phyloP scores from a whole-genome alignment of 352 stramenopile species.

The Phytopythium litorale region DNA sequence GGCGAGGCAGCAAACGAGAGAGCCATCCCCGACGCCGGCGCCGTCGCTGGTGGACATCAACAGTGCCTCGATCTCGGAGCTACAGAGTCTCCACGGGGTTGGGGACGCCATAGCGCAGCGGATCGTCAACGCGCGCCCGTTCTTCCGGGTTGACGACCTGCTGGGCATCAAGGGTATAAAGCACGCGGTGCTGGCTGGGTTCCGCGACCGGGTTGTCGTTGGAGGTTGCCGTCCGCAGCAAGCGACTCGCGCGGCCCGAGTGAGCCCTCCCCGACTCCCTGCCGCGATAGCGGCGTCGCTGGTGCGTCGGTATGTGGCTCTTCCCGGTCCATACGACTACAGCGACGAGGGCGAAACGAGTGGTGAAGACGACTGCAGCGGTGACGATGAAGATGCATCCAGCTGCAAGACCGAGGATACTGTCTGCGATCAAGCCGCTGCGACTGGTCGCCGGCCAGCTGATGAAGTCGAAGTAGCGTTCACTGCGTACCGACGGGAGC shows the following conservation, averaged over 20 bases:
- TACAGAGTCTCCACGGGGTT: conserved; percentile 38
- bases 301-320: neutral
- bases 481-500: neutral
- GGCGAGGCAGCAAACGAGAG: neutral
- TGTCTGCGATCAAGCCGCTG: neutral
- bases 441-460: neutral
- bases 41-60: conserved; percentile 39
- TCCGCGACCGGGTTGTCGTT: conserved; percentile 18
- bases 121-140: conserved; percentile 46
- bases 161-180: conserved; percentile 42
- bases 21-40: neutral
- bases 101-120: conserved; percentile 30
- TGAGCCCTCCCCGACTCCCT: neutral
- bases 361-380: neutral
- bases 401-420: neutral
- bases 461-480: neutral
- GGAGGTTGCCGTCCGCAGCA: neutral
- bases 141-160: conserved; percentile 43
- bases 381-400: neutral
- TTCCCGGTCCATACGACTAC: neutral
- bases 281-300: neutral
- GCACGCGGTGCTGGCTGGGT: conserved; percentile 10
- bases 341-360: conserved; percentile 3
- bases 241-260: neutral
- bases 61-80: conserved; percentile 25